A percentile compares a stretch with the other conserved stretches of the same genome.
Evolutionary conservation across 2,329 filamentous ascomycete species (phyloP).

Genomic region (Atkinsonella texensis): DNA sequence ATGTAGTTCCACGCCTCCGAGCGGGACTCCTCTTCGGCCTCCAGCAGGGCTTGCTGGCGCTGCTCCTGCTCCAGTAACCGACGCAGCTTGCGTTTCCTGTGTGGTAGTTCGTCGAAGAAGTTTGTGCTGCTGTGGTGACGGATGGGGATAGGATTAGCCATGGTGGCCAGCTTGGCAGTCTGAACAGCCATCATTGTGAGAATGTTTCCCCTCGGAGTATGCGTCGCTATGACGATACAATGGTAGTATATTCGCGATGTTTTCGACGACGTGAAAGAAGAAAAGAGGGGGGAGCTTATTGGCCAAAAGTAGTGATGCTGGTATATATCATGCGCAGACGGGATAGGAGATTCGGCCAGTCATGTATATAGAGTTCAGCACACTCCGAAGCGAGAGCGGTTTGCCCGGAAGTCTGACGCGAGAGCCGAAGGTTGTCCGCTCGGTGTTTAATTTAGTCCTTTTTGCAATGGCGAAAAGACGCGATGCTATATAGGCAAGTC

Average conservation of each 20-base stretch:
- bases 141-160: slow-evolving; percentile 5
- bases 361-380: background rate
- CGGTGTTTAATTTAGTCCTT: background rate
- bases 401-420: background rate
- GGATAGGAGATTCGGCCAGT: background rate
- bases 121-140: slow-evolving; percentile 6
- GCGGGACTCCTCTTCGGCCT: slow-evolving; percentile 19
- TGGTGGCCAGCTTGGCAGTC: slow-evolving; percentile 5
- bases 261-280: background rate
- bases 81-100: slow-evolving; percentile 11
- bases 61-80: slow-evolving; percentile 11
- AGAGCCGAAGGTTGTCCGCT: background rate
- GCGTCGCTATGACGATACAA: too few relatives aligned
- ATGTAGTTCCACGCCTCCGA: slow-evolving; percentile 21
- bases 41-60: slow-evolving; percentile 13
- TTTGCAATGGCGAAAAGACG: background rate
- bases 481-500: background rate
- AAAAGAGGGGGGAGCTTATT: background rate
- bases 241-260: background rate
- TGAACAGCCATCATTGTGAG: slow-evolving; percentile 4
- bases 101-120: slow-evolving; percentile 15
- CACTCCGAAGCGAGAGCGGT: background rate
- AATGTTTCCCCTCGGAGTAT: background rate
- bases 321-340: background rate
- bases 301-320: too few relatives aligned